These are phyloP conservation scores for Ophiostoma sp. DNA, from an alignment of 2,329 filamentous ascomycete species.

Conservation along the genomic window DNA sequence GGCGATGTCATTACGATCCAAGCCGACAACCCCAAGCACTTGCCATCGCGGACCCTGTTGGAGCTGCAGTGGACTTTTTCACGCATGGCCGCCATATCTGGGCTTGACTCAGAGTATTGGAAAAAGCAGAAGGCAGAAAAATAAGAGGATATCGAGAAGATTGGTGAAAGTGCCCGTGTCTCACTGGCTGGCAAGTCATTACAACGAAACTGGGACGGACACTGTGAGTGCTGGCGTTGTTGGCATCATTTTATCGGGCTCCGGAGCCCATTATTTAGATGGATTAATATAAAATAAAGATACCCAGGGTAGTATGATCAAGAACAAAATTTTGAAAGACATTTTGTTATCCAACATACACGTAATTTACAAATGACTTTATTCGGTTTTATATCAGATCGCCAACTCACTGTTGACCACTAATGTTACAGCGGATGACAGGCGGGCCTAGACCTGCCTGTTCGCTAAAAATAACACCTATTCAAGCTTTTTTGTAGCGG, in stretches of 20 bases:
- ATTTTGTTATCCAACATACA: too few species aligned
- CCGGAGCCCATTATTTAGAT: too few species aligned
- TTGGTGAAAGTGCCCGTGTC: too few species aligned
- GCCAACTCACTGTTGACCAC: neutral
- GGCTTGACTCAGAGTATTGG: too few species aligned
- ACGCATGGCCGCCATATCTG: neutral
- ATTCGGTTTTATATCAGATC: too few species aligned
- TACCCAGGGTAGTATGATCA: too few species aligned
- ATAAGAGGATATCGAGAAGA: too few species aligned
- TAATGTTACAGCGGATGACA: neutral
- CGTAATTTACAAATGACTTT: too few species aligned
- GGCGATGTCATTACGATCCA: neutral
- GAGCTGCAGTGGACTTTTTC: neutral
- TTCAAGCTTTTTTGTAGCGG: constrained; percentile 8
- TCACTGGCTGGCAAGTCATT: too few species aligned
- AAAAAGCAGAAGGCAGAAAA: too few species aligned
- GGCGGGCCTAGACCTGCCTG: neutral
- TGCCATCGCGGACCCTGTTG: neutral
- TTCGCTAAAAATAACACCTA: neutral
- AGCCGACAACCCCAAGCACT: neutral
- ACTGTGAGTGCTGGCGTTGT: neutral
- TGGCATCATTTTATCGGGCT: neutral
- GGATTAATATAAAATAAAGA: too few species aligned
- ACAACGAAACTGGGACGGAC: too few species aligned
- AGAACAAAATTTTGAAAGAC: neutral